These are phyloP conservation scores for Symmetrospora coprosmae DNA, from an alignment of 768 basidiomycete species.

Conservation along the genomic window DNA sequence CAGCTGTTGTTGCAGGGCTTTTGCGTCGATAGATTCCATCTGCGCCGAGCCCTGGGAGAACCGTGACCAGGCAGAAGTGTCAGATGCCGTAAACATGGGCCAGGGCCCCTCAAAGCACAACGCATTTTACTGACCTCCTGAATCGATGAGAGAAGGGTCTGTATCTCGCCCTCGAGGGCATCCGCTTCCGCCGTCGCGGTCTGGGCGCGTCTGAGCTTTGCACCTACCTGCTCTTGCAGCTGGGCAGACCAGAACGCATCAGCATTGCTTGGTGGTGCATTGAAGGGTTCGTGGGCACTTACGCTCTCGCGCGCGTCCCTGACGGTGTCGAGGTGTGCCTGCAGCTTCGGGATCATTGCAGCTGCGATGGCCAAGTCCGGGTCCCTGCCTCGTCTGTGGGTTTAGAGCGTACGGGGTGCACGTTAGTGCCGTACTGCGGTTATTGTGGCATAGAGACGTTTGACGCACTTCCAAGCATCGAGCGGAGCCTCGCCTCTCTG, in stretches of 20 bases:
- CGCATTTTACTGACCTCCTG: constrained; percentile 5
- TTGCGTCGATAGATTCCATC: not conserved
- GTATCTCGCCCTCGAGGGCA: constrained; percentile 6
- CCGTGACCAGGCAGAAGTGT: not conserved
- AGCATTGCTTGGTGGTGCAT: too few relatives aligned
- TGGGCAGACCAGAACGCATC: too few relatives aligned
- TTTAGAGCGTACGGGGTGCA: too few relatives aligned
- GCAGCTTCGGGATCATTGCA: not conserved
- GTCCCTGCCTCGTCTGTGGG: too few relatives aligned
- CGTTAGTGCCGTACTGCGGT: too few relatives aligned
- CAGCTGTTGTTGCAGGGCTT: not conserved
- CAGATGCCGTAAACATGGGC: not conserved
- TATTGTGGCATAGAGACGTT: too few relatives aligned
- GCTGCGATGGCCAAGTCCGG: constrained; percentile 4
- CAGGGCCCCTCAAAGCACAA: not conserved
- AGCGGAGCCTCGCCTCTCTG: constrained; percentile 1
- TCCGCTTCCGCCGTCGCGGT: not conserved
- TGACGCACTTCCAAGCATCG: constrained; percentile 21
- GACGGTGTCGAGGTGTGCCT: not conserved
- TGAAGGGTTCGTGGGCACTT: too few relatives aligned
- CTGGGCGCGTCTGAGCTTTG: too few relatives aligned
- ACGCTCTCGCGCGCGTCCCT: too few relatives aligned
- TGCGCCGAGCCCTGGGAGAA: constrained; percentile 2
- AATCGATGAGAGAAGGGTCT: not conserved
- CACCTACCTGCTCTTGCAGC: too few relatives aligned